Base-by-base conservation (phyloP, 345 rosid genomes). In the Gossypium arboreum region DNA sequence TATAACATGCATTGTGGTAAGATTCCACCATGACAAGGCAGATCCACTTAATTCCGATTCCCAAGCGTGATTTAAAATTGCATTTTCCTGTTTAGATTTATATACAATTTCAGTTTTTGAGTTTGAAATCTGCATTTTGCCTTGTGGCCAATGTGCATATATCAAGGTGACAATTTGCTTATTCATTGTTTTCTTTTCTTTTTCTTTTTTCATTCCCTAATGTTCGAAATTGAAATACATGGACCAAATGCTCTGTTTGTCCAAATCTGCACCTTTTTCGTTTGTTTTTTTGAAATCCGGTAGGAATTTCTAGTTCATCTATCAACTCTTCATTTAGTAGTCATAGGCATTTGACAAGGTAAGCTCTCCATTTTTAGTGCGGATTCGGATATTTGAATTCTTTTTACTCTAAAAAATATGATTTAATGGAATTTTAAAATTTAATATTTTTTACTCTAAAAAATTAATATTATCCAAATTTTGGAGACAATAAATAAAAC, bases 1-100 rank as follows among this genome's bases (percentile, higher is more conserved):
- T 82, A 93, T 95, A 83, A 93, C 99, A 0, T 95, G 98, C 83
- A 90, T 95, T 45, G 98, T 95, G 75, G 99, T 93, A 79, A 89
- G 79, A 81, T 90, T 96, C 83, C 86, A 73, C 84, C 97, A 86
- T 65, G 77, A 73, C 45, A 79, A 82, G 76, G 83, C 82, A 17
- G 83, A 81, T 68, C 54, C 82, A 20, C 74, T 73, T 34, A 44
- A 76, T 68, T 65, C 81, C 12, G 77, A 79, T 60, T 64, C 68
- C 61, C 13, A 56, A 56, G 60, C 74, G 10, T 67, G 82, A 82
- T 58, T 75, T 79, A 78, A 17, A 25, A 77, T 22, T 50, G 78
- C 83, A 75, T 72, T 34, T 41, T 51, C 69, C 18, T 64, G 77
- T 60, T 73, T 75, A 76, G 83, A 72, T 74, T 62, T 45, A 62